Conservation (phyloP, 1,284 basidiomycete species). For the Volvariella volvacea region DNA sequence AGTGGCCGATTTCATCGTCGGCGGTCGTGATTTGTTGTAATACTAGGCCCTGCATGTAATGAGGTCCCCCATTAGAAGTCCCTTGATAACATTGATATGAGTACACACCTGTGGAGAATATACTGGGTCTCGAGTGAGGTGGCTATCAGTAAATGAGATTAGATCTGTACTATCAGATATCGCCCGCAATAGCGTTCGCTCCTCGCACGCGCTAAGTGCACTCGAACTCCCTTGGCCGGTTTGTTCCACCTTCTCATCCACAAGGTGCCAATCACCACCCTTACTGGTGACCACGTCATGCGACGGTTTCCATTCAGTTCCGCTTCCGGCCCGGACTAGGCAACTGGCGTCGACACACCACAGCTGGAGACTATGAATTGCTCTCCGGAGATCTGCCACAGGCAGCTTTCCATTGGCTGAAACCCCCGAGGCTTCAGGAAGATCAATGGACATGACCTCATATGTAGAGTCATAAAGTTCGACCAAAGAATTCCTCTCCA, state of each 20-base stretch:
- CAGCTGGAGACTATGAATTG: conserved; percentile 55
- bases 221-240: conserved; percentile 2
- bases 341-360: conserved; percentile 22
- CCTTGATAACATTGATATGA: conserved; percentile 3
- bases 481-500: conserved; percentile 26
- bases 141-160: conserved; percentile 51
- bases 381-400: conserved; percentile 50
- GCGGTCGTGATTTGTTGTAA: conserved; percentile 20
- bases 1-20: conserved; percentile 59
- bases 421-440: conserved; percentile 25
- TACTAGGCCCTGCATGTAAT: conserved; percentile 14
- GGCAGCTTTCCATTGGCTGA: conserved; percentile 19
- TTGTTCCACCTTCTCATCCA: conserved; percentile 7
- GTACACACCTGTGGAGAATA: conserved; percentile 38
- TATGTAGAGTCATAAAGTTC: conserved; percentile 28
- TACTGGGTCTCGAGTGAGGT: conserved; percentile 31
- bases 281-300: neutral
- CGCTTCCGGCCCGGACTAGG: conserved; percentile 8
- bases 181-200: conserved; percentile 6
- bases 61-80: conserved; percentile 5
- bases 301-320: conserved; percentile 8
- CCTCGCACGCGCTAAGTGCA: conserved; percentile 1
- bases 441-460: conserved; percentile 11
- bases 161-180: conserved; percentile 29
- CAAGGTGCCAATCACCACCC: conserved; percentile 12